Base-by-base conservation (phyloP, 1,284 basidiomycete species). In the Peniophora sp. region DNA sequence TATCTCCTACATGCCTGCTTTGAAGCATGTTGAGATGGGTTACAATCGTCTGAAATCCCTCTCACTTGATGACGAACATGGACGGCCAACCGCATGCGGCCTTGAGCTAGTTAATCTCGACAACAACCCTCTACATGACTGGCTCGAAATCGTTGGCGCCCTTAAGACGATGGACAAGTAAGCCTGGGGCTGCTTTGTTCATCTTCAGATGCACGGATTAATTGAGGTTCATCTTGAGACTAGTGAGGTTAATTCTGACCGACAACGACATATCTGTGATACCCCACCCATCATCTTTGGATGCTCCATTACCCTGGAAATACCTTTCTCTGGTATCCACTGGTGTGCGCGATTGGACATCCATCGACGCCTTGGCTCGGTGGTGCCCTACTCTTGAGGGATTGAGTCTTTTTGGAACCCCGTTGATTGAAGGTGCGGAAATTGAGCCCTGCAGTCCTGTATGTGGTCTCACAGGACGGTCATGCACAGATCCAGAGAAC, bases 1-100 rank as follows among this genome's bases (percentile, higher is more conserved):
- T 24, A 72, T 75, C 6, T 59, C 55, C 45, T 72, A 65, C 32
- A 85, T 96, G 71, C 80, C 84, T 0, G 65, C 64, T 20, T 68
- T 98, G 22, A 69, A 69, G 43, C 61, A 73, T 1, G 69, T 95
- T 3, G 88, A 96, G 67, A 65, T 93, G 50, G 92, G 92, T 6
- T 80, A 85, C 66, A 97, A 97, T 62, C 60, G 63, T 20, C 66
- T 93, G 41, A 59, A 63, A 20, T 61, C 59, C 16, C 66, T 85
- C 50, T 61, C 59, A 23, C 52, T 56, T 51, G 53, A 56, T 32
- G 45, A 48, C 50, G 47, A 45, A 20, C n/a, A 17, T 20, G 11
- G 45, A 48, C 10, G 47, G 69, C 17, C 63, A 65, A 2, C 58
- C 63, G 6, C 5, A 6, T 32, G 27, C 27, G 39, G 58, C 92